Evolutionary conservation across 176 grass and related monocot species (phyloP).

Genomic region (Calamus simplicifolius): DNA sequence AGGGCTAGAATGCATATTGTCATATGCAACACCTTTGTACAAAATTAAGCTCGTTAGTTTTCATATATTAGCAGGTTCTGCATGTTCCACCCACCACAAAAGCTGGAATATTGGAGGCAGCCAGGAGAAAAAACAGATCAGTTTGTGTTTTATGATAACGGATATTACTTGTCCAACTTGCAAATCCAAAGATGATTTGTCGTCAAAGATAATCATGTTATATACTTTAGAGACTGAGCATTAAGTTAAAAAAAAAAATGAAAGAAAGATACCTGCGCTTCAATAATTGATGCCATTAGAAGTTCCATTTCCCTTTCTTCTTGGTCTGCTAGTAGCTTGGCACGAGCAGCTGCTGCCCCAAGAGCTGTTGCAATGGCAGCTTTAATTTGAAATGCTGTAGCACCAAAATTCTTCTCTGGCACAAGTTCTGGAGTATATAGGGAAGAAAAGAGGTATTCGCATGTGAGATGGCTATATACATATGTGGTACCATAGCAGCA

Average conservation of each 20-base stretch:
- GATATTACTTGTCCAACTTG: too few relatives aligned
- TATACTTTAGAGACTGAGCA: too few relatives aligned
- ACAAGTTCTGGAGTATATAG: slow-evolving; percentile 23
- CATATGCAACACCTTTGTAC: too few relatives aligned
- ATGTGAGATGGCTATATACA: neutral
- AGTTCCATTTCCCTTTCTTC: slow-evolving; percentile 95
- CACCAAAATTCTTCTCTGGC: slow-evolving; percentile 36
- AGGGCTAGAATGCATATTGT: too few relatives aligned
- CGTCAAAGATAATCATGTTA: too few relatives aligned
- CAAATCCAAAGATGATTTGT: too few relatives aligned
- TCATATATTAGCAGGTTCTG: too few relatives aligned
- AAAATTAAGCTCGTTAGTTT: too few relatives aligned
- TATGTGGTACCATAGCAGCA: neutral
- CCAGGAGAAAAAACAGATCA: too few relatives aligned
- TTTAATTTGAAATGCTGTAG: slow-evolving; percentile 58
- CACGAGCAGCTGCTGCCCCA: slow-evolving; percentile 72
- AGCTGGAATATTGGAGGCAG: too few relatives aligned
- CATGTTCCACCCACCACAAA: too few relatives aligned
- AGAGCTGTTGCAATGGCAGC: slow-evolving; percentile 74
- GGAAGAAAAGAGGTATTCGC: neutral
- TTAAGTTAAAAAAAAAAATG: neutral
- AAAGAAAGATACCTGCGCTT: slow-evolving; percentile 57
- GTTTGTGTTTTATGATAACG: too few relatives aligned
- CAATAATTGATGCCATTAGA: slow-evolving; percentile 89
- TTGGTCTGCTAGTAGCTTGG: slow-evolving; percentile 85